Base-by-base conservation (phyloP, 208 protist species). In the Lotmaria passim region DNA sequence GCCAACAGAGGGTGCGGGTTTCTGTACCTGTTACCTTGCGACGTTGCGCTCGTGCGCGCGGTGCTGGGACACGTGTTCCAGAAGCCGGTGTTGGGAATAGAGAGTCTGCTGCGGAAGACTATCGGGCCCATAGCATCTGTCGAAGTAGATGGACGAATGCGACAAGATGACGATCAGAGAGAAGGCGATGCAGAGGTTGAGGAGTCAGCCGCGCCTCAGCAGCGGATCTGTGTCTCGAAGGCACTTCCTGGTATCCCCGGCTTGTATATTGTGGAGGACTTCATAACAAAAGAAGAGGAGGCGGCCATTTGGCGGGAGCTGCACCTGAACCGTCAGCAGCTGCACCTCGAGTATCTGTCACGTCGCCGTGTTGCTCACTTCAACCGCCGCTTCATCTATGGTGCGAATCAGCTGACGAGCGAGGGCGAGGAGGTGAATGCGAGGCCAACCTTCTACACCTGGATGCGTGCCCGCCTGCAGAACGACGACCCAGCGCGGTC, bases 321-420 rank as follows among this genome's bases (percentile, higher is more conserved):
- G 7, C 55, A 73, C 21, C 52, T 52, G 12, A 26, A 69, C n/a
- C 55, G 69, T 3, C 53, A 66, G 17, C 21, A 19, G 31, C 55
- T 91, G 24, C 48, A 76, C 28, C 36, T 84, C 31, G 81, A 94
- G 64, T 79, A 69, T 24, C 74, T 94, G 21, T 70, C 86, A 7
- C 86, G 85, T 12, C 89, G 89, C 31, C 69, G 74, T 12, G 89
- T 91, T 6, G 82, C 83, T 0, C 89, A 94, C 67, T 94, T 94
- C 63, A 94, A 94, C 50, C 81, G 86, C 38, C 70, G 82, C 52
- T 94, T 94, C 73, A 79, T 84, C 46, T 94, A 94, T 69, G 86
- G 85, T 23, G 55, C 78, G 19, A 94, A 94, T 56, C 34, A 23
- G 21, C 55, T 94, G 11, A 88, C 82, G 2, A 48, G 28, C 2